These are phyloP conservation scores for Camellia japonica DNA, from an alignment of 148 eudicot species.

Conservation along the genomic window DNA sequence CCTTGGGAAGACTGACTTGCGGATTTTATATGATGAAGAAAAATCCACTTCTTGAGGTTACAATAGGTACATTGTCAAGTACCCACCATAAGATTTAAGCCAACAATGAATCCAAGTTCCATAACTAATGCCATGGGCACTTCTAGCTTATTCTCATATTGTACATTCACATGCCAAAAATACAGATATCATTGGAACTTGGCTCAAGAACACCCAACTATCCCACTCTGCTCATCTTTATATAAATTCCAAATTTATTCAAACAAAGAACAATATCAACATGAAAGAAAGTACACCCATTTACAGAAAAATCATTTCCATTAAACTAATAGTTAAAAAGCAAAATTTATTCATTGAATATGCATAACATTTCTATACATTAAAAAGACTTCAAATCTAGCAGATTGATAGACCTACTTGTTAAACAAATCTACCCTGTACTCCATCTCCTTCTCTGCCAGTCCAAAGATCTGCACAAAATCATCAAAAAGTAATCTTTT, in stretches of 20 bases:
- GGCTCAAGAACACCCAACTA: not conserved
- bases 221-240: not conserved
- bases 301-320: not conserved
- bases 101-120: not conserved
- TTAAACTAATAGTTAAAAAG: not conserved
- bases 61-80: not conserved
- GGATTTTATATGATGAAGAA: not conserved
- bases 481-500: not conserved
- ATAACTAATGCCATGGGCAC: not conserved
- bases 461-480: constrained; percentile 55
- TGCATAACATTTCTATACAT: not conserved
- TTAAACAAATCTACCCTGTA: constrained; percentile 86
- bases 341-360: not conserved
- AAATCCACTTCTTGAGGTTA: not conserved
- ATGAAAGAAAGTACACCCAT: not conserved
- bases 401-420: constrained; percentile 52
- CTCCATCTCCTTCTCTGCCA: constrained; percentile 98
- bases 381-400: not conserved
- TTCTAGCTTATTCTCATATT: not conserved
- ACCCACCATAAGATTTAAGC: not conserved
- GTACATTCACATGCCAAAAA: not conserved
- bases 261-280: not conserved
- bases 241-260: not conserved
- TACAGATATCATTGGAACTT: not conserved
- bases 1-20: not conserved